Conservation (phyloP, 2,329 filamentous ascomycete genomes). For the Stenocarpella maydis region DNA sequence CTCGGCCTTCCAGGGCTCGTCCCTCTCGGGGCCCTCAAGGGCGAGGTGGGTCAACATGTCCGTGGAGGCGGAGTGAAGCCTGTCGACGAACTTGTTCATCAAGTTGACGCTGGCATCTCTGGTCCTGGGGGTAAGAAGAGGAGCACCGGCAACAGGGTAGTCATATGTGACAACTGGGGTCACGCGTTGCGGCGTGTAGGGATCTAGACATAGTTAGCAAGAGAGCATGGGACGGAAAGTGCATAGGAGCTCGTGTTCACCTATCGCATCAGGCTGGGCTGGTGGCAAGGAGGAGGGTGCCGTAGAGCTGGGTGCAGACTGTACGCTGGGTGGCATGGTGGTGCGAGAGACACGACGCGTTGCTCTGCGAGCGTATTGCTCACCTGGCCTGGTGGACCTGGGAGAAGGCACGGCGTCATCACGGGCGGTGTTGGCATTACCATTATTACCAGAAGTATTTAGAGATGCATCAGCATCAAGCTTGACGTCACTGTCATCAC, state of each 20-base stretch:
- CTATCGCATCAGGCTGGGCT: conserved; percentile 3
- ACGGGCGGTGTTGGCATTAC: neutral
- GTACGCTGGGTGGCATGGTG: conserved; percentile 22
- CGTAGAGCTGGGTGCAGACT: neutral
- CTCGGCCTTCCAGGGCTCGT: conserved; percentile 30
- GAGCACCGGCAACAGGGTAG: neutral
- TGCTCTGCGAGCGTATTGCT: conserved; percentile 29
- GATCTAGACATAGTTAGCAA: conserved; percentile 18
- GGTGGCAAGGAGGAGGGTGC: conserved; percentile 12
- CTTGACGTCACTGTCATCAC: neutral
- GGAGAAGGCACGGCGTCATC: conserved; percentile 10
- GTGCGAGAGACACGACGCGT: conserved; percentile 16
- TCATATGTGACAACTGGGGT: conserved; percentile 25
- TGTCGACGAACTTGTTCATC: conserved; percentile 36
- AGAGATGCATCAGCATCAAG: conserved; percentile 28
- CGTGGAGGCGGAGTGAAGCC: conserved; percentile 17
- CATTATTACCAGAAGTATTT: conserved; percentile 36
- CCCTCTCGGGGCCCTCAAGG: conserved; percentile 21
- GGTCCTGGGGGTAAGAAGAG: conserved; percentile 26
- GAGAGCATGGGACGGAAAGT: neutral
- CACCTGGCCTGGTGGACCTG: neutral
- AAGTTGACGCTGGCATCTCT: conserved; percentile 30
- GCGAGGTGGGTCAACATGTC: conserved; percentile 28
- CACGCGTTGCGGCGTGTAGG: conserved; percentile 28
- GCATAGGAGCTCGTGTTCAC: conserved; percentile 10